Evolutionary conservation across 1,284 basidiomycete species (phyloP).

Genomic region (Ganoderma boninense): DNA sequence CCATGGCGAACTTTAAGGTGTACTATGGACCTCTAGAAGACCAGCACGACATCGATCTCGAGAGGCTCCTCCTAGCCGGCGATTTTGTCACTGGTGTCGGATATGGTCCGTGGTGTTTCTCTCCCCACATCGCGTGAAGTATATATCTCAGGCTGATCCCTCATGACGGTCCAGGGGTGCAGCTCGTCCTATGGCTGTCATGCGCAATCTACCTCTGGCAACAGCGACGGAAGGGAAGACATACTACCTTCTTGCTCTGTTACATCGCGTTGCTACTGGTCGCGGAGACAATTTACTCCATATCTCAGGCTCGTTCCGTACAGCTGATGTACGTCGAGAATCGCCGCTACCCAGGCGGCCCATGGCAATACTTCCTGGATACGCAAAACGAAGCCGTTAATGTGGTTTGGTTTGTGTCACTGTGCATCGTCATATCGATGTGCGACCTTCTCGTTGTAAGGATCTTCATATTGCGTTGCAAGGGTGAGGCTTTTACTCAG

Average conservation of each 20-base stretch:
- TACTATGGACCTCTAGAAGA: slow-evolving; percentile 16
- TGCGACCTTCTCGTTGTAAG: slow-evolving; percentile 48
- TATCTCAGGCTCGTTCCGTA: slow-evolving; percentile 40
- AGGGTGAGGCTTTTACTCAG: not conserved
- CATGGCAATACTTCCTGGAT: slow-evolving; percentile 50
- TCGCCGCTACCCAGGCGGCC: slow-evolving; percentile 49
- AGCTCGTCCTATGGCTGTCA: slow-evolving; percentile 47
- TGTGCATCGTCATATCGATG: slow-evolving; percentile 46
- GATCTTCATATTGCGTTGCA: not conserved
- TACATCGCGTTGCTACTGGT: slow-evolving; percentile 50
- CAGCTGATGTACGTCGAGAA: slow-evolving; percentile 53
- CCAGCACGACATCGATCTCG: slow-evolving; percentile 6
- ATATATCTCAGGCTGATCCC: not conserved
- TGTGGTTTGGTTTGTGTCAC: slow-evolving; percentile 48
- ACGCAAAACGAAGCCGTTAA: slow-evolving; percentile 44
- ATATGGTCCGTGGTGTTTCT: slow-evolving; percentile 21
- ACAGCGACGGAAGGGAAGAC: slow-evolving; percentile 38
- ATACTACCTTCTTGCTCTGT: slow-evolving; percentile 44
- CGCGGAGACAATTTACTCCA: slow-evolving; percentile 48
- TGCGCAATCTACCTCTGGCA: slow-evolving; percentile 50
- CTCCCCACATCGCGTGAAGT: not conserved
- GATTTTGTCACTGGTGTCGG: slow-evolving; percentile 26
- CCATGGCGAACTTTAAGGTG: not conserved
- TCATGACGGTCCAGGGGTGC: slow-evolving; percentile 41
- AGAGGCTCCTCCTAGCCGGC: slow-evolving; percentile 27